Base-by-base conservation (phyloP, 2,329 filamentous ascomycete genomes). In the Herpotrichia juniperi region DNA sequence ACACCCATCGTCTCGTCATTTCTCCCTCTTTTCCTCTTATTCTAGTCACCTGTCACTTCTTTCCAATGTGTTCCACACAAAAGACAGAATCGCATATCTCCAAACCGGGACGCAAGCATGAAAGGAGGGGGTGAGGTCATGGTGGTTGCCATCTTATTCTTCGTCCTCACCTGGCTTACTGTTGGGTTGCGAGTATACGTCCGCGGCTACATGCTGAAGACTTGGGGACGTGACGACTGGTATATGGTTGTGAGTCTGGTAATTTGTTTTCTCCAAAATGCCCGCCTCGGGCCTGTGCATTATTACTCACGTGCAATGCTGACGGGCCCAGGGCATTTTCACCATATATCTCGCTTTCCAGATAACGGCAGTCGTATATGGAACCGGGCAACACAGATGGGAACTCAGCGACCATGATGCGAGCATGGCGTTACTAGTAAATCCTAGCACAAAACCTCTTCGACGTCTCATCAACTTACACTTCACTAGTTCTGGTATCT, bases 401-500 rank as follows among this genome's bases (percentile, higher is more conserved):
- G 66, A 75, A 1, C 54, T 79, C 11, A 55, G 54, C 8, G 64
- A 69, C 17, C 35, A 58, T 1, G 59, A 73, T 45, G 66, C 64
- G 4, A 57, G 56, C 37, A 69, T 47, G 24, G 70, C 71, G 22
- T 53, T 74, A 1, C 43, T 67, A 28, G 72, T 73, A 46, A 37
- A 57, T 25, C 3, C 30, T 8, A 16, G 4, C 10, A 1, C 22
- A 26, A 42, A 26, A 24, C n/a, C n/a, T 51, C 10, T 54, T 71
- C n/a, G 68, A 58, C 8, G 11, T 19, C 8, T 8, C 26, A 16
- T 10, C 11, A 6, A n/a, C 25, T 28, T 14, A 48, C 34, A 7
- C 2, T 26, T 9, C 9, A 45, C 22, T n/a, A 76, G 75, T 76
- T 70, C 58, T 84, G 80, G 81, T 84, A 79, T 71, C 74, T 84